A percentile compares a stretch with the other conserved stretches of the same genome.
phyloP scores from a whole-genome alignment of 2,329 filamentous ascomycete genomes.

The Calonectria pteridis region DNA sequence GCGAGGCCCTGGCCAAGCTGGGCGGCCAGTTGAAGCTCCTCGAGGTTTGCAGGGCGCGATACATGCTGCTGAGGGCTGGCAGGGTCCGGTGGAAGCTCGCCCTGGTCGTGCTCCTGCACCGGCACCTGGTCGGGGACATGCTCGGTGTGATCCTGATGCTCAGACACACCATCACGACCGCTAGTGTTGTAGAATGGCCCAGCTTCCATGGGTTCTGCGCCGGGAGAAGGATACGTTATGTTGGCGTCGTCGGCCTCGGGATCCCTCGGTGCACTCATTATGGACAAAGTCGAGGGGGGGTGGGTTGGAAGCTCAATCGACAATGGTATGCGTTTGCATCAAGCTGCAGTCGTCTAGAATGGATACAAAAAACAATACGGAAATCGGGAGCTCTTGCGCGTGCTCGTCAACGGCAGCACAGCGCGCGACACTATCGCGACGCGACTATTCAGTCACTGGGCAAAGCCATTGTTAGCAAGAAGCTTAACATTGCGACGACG shows the following conservation, averaged over 20 bases:
- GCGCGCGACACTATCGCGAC: slow-evolving; percentile 41
- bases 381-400: not conserved
- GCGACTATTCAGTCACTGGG: slow-evolving; percentile 44
- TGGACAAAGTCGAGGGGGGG: slow-evolving; percentile 13
- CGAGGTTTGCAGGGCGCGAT: slow-evolving; percentile 59
- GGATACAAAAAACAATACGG: slow-evolving; percentile 17
- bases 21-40: slow-evolving; percentile 70
- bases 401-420: slow-evolving; percentile 24
- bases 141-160: slow-evolving; percentile 46
- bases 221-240: slow-evolving; percentile 61
- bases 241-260: slow-evolving; percentile 51
- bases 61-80: slow-evolving; percentile 57
- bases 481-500: slow-evolving; percentile 38
- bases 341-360: slow-evolving; percentile 22
- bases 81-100: slow-evolving; percentile 48
- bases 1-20: slow-evolving; percentile 69
- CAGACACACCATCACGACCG: slow-evolving; percentile 48
- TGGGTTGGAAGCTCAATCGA: slow-evolving; percentile 15
- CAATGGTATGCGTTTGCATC: slow-evolving; percentile 22
- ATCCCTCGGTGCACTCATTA: slow-evolving; percentile 52
- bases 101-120: slow-evolving; percentile 47
- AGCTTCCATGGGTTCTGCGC: slow-evolving; percentile 57
- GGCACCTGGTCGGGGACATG: slow-evolving; percentile 47
- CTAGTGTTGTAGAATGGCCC: slow-evolving; percentile 59
- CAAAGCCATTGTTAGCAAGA: slow-evolving; percentile 43